Evolutionary conservation across 1,139 yeast species (phyloP).

Genomic region (Diutina scorzettiae): DNA sequence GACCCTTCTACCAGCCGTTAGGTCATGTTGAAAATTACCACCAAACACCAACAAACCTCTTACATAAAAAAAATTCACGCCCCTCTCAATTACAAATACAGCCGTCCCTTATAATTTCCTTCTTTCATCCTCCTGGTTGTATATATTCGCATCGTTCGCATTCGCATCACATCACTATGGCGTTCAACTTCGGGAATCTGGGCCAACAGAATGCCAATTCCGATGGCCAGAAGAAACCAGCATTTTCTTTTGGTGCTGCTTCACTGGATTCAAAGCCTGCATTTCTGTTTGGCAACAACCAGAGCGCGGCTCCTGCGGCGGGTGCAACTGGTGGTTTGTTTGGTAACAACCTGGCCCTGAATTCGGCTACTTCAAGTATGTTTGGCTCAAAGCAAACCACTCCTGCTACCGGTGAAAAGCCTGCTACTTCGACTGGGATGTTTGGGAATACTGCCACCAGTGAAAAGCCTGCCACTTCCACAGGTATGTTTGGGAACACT

Average conservation of each 20-base stretch:
- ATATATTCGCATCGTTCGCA: too few relatives aligned
- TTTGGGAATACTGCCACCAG: slow-evolving; percentile 10
- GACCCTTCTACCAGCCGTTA: too few relatives aligned
- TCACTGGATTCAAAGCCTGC: slow-evolving; percentile 5
- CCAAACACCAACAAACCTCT: too few relatives aligned
- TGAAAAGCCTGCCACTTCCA: slow-evolving; percentile 9
- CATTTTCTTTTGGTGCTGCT: slow-evolving; percentile 6
- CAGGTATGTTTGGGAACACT: neutral
- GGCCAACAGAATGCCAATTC: neutral
- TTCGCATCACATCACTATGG: too few relatives aligned
- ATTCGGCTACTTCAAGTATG: neutral
- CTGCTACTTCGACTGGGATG: slow-evolving; percentile 10
- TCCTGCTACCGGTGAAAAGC: slow-evolving; percentile 8
- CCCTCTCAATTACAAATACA: too few relatives aligned
- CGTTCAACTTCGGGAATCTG: too few relatives aligned
- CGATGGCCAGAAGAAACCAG: slow-evolving; percentile 1
- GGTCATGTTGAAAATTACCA: too few relatives aligned
- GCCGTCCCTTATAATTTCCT: too few relatives aligned
- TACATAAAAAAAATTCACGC: too few relatives aligned
- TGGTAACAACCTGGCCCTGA: neutral
- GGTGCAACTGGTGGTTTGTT: neutral
- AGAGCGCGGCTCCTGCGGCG: neutral
- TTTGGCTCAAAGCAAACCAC: neutral
- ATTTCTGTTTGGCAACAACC: slow-evolving; percentile 6
- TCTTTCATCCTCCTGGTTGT: too few relatives aligned